Base-by-base conservation (phyloP, 2,329 filamentous ascomycete species). In the Blastomyces gilchristii region DNA sequence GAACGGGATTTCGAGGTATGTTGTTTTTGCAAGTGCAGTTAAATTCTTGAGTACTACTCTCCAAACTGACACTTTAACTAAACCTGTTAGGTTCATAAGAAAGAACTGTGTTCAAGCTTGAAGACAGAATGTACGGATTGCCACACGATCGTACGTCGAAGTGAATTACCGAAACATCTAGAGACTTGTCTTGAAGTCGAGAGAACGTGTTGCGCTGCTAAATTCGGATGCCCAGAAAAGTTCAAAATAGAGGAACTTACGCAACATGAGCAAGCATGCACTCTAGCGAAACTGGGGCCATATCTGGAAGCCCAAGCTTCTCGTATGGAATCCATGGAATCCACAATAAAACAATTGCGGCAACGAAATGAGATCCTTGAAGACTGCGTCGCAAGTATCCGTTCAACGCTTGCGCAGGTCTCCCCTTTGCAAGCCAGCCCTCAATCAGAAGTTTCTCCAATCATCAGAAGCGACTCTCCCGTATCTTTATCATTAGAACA, bases 1-100 rank as follows among this genome's bases (percentile, higher is more conserved):
- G 80, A 83, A 69, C 78, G 78, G 63, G 78, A 84, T 62, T 77
- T 84, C 39, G 79, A 83, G 71, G 79, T 81, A 60, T 8, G 72
- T 50, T 37, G 1, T 11, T 34, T 37, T 37, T 54, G 37, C 18
- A 37, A 54, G 52, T 2, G 1, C 14, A n/a, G 16, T 18, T 18
- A 22, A 14, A 22, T 3, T 37, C 16, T 37, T 37, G 31, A 31
- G 8, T 34, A 54, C 14, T 1, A n/a, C 53, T 62, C 69, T 39
- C 9, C 34, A 28, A 34, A 5, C 41, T 47, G 18, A 47, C 37
- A 8, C 68, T 56, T 22, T 22, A 22, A 22, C 0, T 12, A 16
- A 34, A 63, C 54, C 45, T 28, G 22, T 39, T 57, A 77, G 73
- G 70, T 73, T 53, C 77, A 78, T 66, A 68, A 72, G 5, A 70